These are phyloP conservation scores for Sutorius eximius DNA, from an alignment of 1,284 basidiomycete species.

Conservation along the genomic window DNA sequence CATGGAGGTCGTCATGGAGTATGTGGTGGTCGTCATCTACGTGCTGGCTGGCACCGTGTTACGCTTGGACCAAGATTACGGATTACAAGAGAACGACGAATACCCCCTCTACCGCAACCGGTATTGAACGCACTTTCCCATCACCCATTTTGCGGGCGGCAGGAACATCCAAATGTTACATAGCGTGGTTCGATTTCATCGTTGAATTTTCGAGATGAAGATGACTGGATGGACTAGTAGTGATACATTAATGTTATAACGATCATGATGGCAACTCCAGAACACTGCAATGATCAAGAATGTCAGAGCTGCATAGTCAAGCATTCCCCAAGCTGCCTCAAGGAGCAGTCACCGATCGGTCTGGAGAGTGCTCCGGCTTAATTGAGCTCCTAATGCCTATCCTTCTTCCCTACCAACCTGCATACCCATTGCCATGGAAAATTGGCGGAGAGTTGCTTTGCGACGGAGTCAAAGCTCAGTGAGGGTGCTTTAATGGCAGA, in stretches of 20 bases:
- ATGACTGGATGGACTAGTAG: not conserved
- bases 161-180: too few relatives aligned
- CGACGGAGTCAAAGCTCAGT: constrained; percentile 37
- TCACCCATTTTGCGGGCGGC: not conserved
- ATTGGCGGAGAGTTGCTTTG: constrained; percentile 46
- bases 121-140: constrained; percentile 15
- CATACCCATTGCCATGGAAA: constrained; percentile 50
- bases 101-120: constrained; percentile 28
- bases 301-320: constrained; percentile 78
- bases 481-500: constrained; percentile 32
- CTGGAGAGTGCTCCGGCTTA: constrained; percentile 76
- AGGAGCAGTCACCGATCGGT: constrained; percentile 39
- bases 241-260: not conserved
- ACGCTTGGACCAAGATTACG: constrained; percentile 37
- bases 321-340: constrained; percentile 54
- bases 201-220: not conserved
- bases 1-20: constrained; percentile 61
- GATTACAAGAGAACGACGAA: constrained; percentile 31
- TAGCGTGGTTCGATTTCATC: not conserved
- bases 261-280: not conserved
- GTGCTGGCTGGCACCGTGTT: constrained; percentile 39
- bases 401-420: constrained; percentile 43
- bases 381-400: constrained; percentile 54
- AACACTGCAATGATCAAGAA: not conserved
- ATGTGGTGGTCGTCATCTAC: constrained; percentile 49